Evolutionary conservation across 495 filamentous ascomycete species (phyloP).

Genomic region (Cryomyces antarcticus): DNA sequence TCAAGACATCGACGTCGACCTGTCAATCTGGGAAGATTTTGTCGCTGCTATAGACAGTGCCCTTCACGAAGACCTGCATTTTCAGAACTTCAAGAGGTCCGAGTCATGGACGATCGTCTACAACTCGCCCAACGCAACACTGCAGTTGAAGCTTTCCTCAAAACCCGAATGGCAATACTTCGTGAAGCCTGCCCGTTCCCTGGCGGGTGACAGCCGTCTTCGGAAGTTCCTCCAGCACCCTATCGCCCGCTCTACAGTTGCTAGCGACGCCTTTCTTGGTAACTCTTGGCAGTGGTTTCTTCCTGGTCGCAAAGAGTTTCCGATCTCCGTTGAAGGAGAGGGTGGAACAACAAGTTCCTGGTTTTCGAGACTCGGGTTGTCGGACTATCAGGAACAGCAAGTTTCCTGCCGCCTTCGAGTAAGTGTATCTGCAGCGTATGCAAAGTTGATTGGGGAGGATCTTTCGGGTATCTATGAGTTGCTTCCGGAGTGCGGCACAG

Average conservation of each 20-base stretch:
- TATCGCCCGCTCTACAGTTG: conserved; percentile 30
- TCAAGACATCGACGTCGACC: background rate
- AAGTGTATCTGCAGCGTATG: conserved; percentile 13
- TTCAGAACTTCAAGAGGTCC: conserved; percentile 25
- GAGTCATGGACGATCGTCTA: conserved; percentile 33
- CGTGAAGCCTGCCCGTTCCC: conserved; percentile 21
- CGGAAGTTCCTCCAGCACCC: conserved; percentile 31
- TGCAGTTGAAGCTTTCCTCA: conserved; percentile 28
- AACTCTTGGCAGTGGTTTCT: conserved; percentile 6
- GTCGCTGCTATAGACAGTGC: conserved; percentile 16
- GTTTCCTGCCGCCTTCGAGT: conserved; percentile 24
- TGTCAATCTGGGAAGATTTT: conserved; percentile 20
- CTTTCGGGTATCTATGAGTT: conserved; percentile 36
- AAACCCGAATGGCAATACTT: conserved; percentile 34
- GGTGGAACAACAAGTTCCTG: conserved; percentile 3
- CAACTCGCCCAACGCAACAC: conserved; percentile 23
- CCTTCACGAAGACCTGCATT: conserved; percentile 23
- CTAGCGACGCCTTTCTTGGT: conserved; percentile 6
- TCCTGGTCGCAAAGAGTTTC: background rate
- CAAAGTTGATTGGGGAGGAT: conserved; percentile 18
- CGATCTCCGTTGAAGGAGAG: conserved; percentile 1
- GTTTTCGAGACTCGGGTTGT: conserved; percentile 7
- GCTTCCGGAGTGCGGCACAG: conserved; percentile 45
- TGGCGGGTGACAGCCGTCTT: conserved; percentile 21
- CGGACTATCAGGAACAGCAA: conserved; percentile 12